Conservation (phyloP, 1,284 basidiomycete genomes). For the Trichosporon ovoides region DNA sequence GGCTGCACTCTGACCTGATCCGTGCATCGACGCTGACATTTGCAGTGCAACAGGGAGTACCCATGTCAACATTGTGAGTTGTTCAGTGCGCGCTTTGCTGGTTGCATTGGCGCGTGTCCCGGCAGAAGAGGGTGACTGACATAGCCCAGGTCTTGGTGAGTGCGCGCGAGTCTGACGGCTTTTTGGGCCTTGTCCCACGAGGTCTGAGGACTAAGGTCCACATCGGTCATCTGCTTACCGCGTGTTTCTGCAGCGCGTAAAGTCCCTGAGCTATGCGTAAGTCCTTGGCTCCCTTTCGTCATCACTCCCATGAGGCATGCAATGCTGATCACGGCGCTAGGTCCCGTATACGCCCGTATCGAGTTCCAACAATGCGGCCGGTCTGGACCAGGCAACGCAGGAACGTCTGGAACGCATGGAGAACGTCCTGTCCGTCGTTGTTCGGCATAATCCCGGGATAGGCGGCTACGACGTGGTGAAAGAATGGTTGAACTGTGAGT, state of each 20-base stretch:
- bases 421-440: slow-evolving; percentile 37
- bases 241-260: slow-evolving; percentile 36
- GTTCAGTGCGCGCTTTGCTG: not conserved
- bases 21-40: not conserved
- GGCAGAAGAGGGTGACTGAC: not conserved
- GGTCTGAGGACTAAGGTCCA: not conserved
- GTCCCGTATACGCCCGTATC: slow-evolving; percentile 44
- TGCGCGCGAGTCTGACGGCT: not conserved
- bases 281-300: slow-evolving; percentile 11
- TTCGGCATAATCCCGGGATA: slow-evolving; percentile 39
- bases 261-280: slow-evolving; percentile 48
- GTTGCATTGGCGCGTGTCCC: not conserved
- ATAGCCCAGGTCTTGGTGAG: slow-evolving; percentile 15
- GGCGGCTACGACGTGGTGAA: slow-evolving; percentile 38
- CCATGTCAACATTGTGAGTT: slow-evolving; percentile 50
- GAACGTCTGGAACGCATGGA: slow-evolving; percentile 41
- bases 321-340: slow-evolving; percentile 20
- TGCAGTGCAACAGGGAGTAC: slow-evolving; percentile 48
- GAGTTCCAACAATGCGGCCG: slow-evolving; percentile 16
- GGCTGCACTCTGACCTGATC: not conserved
- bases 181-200: not conserved
- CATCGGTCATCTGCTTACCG: slow-evolving; percentile 8
- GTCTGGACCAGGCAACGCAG: slow-evolving; percentile 34
- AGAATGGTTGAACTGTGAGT: slow-evolving; percentile 40
- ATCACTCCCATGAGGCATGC: not conserved